These are phyloP conservation scores for Echinochloa phyllopogon DNA, from an alignment of 176 grass and related monocot genomes.

Conservation along the genomic window DNA sequence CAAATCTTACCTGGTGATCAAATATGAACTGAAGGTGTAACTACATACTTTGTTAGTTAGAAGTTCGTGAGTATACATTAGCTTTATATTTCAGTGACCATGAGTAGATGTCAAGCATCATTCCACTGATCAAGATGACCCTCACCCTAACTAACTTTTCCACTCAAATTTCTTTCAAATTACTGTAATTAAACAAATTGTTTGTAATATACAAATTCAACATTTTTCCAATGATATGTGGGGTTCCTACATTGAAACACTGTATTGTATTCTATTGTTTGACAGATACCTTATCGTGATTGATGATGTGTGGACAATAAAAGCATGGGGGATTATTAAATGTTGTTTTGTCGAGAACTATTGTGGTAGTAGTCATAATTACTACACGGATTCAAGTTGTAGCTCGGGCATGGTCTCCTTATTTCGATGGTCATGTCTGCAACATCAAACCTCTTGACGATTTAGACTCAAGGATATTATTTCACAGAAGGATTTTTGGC, in stretches of 20 bases:
- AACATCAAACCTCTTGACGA: not conserved
- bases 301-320: slow-evolving; percentile 7
- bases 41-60: too few relatives aligned
- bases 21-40: too few relatives aligned
- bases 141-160: too few relatives aligned
- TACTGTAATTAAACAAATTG: too few relatives aligned
- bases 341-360: not conserved
- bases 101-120: too few relatives aligned
- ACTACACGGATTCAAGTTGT: not conserved
- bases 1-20: too few relatives aligned
- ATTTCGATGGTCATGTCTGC: not conserved
- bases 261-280: not conserved
- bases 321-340: not conserved
- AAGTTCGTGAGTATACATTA: too few relatives aligned
- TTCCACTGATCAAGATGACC: too few relatives aligned
- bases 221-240: too few relatives aligned
- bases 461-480: not conserved
- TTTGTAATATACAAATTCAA: too few relatives aligned
- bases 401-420: not conserved
- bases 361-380: not conserved
- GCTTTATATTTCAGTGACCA: too few relatives aligned
- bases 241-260: not conserved
- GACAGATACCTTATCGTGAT: not conserved
- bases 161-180: too few relatives aligned
- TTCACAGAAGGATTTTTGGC: not conserved